A percentile compares a stretch with the other conserved stretches of the same genome.
Evolutionary conservation across 2,329 filamentous ascomycete species (phyloP).

Genomic region (Epichloe uncinata): DNA sequence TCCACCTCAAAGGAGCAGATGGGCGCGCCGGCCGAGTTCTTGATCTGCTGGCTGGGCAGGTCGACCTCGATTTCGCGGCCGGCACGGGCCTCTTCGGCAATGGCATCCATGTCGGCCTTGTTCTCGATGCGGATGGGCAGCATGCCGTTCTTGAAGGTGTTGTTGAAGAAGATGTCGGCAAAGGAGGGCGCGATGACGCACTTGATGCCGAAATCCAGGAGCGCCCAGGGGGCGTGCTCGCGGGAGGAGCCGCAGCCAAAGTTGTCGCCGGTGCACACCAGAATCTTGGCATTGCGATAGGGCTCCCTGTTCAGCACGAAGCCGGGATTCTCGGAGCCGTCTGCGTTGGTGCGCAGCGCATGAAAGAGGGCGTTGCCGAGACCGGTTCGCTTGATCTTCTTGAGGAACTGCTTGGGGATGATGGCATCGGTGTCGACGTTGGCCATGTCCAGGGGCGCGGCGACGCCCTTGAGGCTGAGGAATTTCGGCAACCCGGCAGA

Average conservation of each 20-base stretch:
- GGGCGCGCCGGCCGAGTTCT: conserved; percentile 57
- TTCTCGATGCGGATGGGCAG: conserved; percentile 68
- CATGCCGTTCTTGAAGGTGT: conserved; percentile 99
- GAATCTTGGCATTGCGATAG: conserved; percentile 72
- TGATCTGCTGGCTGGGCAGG: conserved; percentile 71
- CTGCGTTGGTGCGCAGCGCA: conserved; percentile 62
- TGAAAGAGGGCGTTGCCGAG: conserved; percentile 82
- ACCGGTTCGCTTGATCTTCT: conserved; percentile 96
- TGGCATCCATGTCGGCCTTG: conserved; percentile 48
- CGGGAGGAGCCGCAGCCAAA: conserved; percentile 89
- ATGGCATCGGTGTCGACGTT: conserved; percentile 99
- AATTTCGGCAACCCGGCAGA: conserved; percentile 70
- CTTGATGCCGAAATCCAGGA: conserved; percentile 92
- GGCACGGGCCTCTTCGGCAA: conserved; percentile 65
- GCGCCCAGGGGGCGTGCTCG: conserved; percentile 94
- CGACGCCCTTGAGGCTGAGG: conserved; percentile 68
- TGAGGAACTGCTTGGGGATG: conserved; percentile 98
- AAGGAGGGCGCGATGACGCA: conserved; percentile 80
- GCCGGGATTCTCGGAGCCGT: conserved; percentile 60
- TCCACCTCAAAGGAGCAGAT: conserved; percentile 79
- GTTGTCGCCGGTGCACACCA: conserved; percentile 83
- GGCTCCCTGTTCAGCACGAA: conserved; percentile 88
- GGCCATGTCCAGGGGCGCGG: conserved; percentile 71
- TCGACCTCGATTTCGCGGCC: conserved; percentile 83
- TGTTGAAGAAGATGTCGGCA: conserved; percentile 86